Evolutionary conservation across 495 filamentous ascomycete genomes (phyloP).

Genomic region (Thermothielavioides terrestris): DNA sequence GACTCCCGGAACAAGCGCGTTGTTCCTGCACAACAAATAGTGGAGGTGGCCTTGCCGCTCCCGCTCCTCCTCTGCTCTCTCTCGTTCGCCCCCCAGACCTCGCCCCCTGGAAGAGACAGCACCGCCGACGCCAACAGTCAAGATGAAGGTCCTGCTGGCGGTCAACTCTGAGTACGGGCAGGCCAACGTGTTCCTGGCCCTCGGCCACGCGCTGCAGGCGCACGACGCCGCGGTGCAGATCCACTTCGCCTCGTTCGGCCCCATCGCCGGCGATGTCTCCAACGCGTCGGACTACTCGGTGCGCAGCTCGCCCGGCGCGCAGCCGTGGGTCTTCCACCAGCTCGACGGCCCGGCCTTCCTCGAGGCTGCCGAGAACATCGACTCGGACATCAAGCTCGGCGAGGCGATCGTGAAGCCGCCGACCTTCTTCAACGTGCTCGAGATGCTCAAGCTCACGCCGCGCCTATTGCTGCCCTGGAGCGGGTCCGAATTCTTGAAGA

Average conservation of each 20-base stretch:
- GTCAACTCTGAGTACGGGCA: constrained; percentile 31
- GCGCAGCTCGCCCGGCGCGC: constrained; percentile 2
- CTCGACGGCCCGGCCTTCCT: background rate
- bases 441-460: background rate
- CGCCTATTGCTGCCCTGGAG: constrained; percentile 23
- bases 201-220: constrained; percentile 37
- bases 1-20: no score
- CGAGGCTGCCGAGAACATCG: background rate
- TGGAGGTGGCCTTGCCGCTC: no score
- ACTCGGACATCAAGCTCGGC: background rate
- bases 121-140: background rate
- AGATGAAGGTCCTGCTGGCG: constrained; percentile 19
- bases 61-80: no score
- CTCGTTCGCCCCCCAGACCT: no score
- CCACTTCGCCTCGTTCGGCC: constrained; percentile 42
- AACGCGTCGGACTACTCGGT: constrained; percentile 3
- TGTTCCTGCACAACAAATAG: no score
- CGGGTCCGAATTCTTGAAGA: constrained; percentile 35
- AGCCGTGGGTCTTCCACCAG: constrained; percentile 1
- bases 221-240: constrained; percentile 29
- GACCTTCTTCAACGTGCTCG: background rate
- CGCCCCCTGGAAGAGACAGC: no score
- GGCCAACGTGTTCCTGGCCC: constrained; percentile 33
- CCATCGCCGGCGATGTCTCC: constrained; percentile 16
- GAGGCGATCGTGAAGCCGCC: background rate